Base-by-base conservation (phyloP, 495 filamentous ascomycete species). In the Penicillium coffeae region DNA sequence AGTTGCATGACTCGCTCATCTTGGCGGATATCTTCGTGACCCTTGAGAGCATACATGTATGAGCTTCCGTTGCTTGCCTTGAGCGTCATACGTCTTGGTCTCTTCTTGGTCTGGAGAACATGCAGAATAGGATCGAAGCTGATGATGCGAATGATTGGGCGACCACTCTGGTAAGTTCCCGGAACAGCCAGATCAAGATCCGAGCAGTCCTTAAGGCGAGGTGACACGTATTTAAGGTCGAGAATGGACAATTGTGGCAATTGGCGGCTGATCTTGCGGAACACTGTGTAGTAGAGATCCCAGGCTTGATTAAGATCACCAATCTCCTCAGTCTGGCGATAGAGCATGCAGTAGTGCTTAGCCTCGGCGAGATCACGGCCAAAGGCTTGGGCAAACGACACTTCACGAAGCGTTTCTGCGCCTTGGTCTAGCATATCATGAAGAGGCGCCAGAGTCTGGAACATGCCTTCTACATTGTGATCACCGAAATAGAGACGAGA, bases 1-100 rank as follows among this genome's bases (percentile, higher is more conserved):
- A 99, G 80, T 65, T 99, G 93, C 93, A 99, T 99, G 45, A 97
- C 92, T 70, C 93, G 86, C 64, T 99, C 93, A 61, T 99, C 93
- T 70, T 99, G 93, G 47, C 93, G 82, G 54, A 96, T 96, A 73
- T 99, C 93, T 71, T 99, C 93, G 56, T 97, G 94, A 8, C 93
- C 93, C 71, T 99, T 99, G 59, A 99, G 77, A 18, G 82, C 58
- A 71, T 95, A 95, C 41, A 88, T 84, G 71, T 97, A 95, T 10
- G 79, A 75, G 39, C 72, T 81, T 46, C 92, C 93, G 59, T 96
- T 94, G 57, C 85, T 93, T 27, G 91, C 93, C 60, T 84, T 83
- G 48, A 94, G 82, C 37, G 84, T 90, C 55, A 97, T 80, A 64
- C 92, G 91, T 42, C 93, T 79, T 3, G 93, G 93, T 21, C 91